A percentile compares a stretch with the other conserved stretches of the same genome.
Evolutionary conservation across 1,284 basidiomycete species (phyloP).

Genomic region (Xerocomus minutiporus): DNA sequence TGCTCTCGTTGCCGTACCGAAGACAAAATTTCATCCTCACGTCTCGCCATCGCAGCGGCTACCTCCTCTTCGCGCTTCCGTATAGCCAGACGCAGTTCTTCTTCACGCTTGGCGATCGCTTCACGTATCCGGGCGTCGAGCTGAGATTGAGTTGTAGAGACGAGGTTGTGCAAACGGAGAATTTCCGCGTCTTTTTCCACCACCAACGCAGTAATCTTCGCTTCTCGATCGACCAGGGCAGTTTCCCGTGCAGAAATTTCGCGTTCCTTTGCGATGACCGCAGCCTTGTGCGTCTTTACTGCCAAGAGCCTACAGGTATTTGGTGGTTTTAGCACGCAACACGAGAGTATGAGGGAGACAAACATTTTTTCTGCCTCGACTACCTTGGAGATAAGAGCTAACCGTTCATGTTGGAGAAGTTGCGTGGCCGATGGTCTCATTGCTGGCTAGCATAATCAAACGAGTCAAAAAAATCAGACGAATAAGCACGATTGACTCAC

Average conservation of each 20-base stretch:
- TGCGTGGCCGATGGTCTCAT: constrained; percentile 79
- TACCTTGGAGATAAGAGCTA: constrained; percentile 69
- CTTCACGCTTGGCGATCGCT: constrained; percentile 60
- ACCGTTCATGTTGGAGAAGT: constrained; percentile 71
- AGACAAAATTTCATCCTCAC: constrained; percentile 68
- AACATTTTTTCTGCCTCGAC: constrained; percentile 78
- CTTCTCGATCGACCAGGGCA: constrained; percentile 51
- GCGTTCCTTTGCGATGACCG: constrained; percentile 52
- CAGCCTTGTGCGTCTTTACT: constrained; percentile 59
- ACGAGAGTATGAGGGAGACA: constrained; percentile 21
- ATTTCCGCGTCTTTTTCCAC: constrained; percentile 60
- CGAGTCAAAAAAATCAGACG: background rate
- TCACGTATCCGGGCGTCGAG: constrained; percentile 54
- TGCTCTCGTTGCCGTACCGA: constrained; percentile 66
- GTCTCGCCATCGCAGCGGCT: constrained; percentile 53
- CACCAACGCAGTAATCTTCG: constrained; percentile 43
- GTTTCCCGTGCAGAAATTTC: constrained; percentile 61
- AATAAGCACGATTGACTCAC: constrained; percentile 40
- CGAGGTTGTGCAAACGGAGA: constrained; percentile 41
- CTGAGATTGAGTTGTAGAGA: constrained; percentile 37
- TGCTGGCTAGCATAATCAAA: constrained; percentile 54
- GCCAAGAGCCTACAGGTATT: constrained; percentile 45
- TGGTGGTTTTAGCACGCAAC: background rate
- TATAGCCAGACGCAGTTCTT: constrained; percentile 60
- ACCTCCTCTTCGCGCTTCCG: constrained; percentile 68